Evolutionary conservation across 2,329 filamentous ascomycete species (phyloP).

Genomic region (Calonectria fujianensis): DNA sequence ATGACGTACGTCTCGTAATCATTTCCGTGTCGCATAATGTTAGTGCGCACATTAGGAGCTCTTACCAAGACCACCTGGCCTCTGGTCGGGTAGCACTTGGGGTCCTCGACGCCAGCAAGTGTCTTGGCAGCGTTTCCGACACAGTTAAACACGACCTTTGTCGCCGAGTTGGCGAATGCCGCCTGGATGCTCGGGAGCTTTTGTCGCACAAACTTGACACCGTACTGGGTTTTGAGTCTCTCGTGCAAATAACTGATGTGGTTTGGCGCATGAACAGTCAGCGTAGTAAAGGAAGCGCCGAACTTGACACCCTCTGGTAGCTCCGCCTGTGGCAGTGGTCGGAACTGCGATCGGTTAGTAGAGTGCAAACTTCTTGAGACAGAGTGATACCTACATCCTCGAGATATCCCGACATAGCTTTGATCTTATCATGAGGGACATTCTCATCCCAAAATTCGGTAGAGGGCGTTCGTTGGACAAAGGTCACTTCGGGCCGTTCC

Average conservation of each 20-base stretch:
- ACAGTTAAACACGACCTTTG: constrained; percentile 60
- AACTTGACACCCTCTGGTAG: constrained; percentile 59
- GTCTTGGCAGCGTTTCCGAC: constrained; percentile 59
- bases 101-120: constrained; percentile 60
- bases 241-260: constrained; percentile 59
- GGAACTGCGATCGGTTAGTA: constrained; percentile 53
- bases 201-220: constrained; percentile 58
- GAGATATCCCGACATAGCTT: constrained; percentile 63
- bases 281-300: constrained; percentile 60
- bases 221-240: constrained; percentile 53
- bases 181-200: constrained; percentile 54
- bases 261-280: constrained; percentile 62
- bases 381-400: constrained; percentile 58
- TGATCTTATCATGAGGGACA: constrained; percentile 63
- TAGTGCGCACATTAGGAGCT: constrained; percentile 58
- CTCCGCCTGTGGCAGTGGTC: constrained; percentile 53
- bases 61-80: constrained; percentile 62
- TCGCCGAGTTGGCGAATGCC: constrained; percentile 53
- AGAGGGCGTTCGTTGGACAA: constrained; percentile 61
- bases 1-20: constrained; percentile 65
- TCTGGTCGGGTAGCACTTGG: constrained; percentile 63
- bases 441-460: constrained; percentile 65
- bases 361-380: too few relatives aligned
- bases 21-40: constrained; percentile 63
- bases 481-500: constrained; percentile 56